Evolutionary conservation across 495 filamentous ascomycete genomes (phyloP), one percentile per base, ranked within the genome.

Genomic region (Delitschia confertaspora): DNA sequence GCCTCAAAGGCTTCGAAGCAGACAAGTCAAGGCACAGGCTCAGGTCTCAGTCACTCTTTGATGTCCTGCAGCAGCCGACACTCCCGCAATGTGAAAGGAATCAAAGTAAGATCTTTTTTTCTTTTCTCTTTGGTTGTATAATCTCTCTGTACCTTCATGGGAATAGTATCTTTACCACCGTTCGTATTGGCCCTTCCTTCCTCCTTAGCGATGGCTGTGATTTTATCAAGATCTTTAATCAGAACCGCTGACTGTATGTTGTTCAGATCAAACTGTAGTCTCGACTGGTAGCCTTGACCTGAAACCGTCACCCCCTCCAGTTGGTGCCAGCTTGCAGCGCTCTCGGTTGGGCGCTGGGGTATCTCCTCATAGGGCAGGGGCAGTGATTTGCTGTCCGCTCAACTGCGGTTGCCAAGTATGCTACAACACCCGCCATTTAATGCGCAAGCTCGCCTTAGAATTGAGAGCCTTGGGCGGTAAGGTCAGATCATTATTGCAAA

Each of bases 371-470:
- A 23, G 22, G 11, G 35, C 35, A 42, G 42, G 49, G 42, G 19
- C 24, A 33, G 14, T 38, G 25, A 42, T 44, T 38, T 56, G 53
- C 31, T 56, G 53, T 48, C 18, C 38, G 11, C 29, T 43, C 29
- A 23, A 33, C 24, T 56, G 53, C 30, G n/a, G 27, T 20, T 47
- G 53, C 29, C 37, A 43, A 34, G 37, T 22, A 49, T 56, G 53
- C 24, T 40, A 38, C 27, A 48, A 34, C 25, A 18, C 47, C 18
- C 53, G 53, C 24, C 43, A 11, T 33, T 34, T 52, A 40, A 45
- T 56, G 19, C 53, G 38, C 32, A 48, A 37, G 38, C 38, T 56
- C 32, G 47, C 53, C 44, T 38, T 43, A 17, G 53, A 52, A 44
- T 26, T 56, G 24, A 19, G 41, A 37, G 19, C 32, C 24, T 33